phyloP scores from a whole-genome alignment of 225 moss, liverwort and hornwort species.

The Straminergon stramineum region DNA sequence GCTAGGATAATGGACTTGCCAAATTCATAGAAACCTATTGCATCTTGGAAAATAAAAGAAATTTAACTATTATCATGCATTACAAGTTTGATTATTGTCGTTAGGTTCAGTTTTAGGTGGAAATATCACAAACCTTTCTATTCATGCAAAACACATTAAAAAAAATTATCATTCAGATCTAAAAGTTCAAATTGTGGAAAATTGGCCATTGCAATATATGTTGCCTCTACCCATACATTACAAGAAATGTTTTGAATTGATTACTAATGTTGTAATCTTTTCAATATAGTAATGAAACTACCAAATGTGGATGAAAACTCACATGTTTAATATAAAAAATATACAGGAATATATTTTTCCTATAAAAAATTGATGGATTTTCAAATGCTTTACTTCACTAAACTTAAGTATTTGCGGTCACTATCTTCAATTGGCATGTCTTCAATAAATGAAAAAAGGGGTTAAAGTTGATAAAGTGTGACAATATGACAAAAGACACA shows the following conservation, averaged over 20 bases:
- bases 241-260: neutral
- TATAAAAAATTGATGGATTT: neutral
- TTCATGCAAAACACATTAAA: no score
- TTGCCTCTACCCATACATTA: neutral
- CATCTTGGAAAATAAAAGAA: neutral
- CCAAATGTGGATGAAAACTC: neutral
- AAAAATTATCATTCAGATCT: neutral
- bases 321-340: neutral
- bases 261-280: no score
- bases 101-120: neutral
- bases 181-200: neutral
- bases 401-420: no score
- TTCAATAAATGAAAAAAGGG: no score
- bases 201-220: neutral
- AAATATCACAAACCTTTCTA: no score
- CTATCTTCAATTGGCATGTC: no score
- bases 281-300: neutral
- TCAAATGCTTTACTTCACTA: no score
- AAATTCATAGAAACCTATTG: neutral
- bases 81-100: no score
- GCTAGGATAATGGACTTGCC: accelerated
- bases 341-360: neutral
- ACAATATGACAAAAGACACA: no score
- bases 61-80: neutral
- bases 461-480: no score